Evolutionary conservation across 2,329 filamentous ascomycete species (phyloP).

Genomic region (Hansfordia pulvinata): DNA sequence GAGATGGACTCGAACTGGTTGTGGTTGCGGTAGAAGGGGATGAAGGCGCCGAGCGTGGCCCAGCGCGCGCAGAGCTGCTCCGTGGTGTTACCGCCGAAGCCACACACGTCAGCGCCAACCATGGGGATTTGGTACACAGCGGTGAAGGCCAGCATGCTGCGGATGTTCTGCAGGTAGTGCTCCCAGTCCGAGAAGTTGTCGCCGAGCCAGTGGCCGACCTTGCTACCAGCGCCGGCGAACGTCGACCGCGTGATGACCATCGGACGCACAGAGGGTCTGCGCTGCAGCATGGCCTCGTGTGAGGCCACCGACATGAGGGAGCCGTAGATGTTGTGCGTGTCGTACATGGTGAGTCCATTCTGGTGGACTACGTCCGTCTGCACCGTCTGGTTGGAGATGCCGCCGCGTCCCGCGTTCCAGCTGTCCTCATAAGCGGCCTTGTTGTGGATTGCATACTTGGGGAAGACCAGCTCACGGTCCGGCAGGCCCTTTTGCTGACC

Average conservation of each 20-base stretch:
- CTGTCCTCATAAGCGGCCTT: conserved; percentile 31
- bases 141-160: conserved; percentile 45
- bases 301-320: conserved; percentile 60
- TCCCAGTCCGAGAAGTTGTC: conserved; percentile 45
- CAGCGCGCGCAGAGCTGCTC: conserved; percentile 63
- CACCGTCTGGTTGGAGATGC: conserved; percentile 44
- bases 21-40: conserved; percentile 66
- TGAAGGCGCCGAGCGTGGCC: conserved; percentile 60
- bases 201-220: conserved; percentile 50
- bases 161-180: conserved; percentile 44
- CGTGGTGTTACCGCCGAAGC: conserved; percentile 54
- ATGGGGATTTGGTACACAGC: conserved; percentile 56
- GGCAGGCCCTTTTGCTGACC: conserved; percentile 42
- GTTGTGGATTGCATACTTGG: conserved; percentile 53
- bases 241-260: conserved; percentile 65
- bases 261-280: conserved; percentile 50
- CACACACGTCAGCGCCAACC: conserved; percentile 64
- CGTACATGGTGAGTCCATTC: conserved; percentile 55
- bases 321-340: conserved; percentile 68
- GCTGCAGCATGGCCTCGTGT: conserved; percentile 49
- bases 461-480: conserved; percentile 47
- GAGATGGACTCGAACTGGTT: conserved; percentile 34
- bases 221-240: conserved; percentile 55
- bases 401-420: conserved; percentile 28
- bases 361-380: conserved; percentile 55